Base-by-base conservation (phyloP, 2,329 filamentous ascomycete species). In the Microcyclosporella mali region DNA sequence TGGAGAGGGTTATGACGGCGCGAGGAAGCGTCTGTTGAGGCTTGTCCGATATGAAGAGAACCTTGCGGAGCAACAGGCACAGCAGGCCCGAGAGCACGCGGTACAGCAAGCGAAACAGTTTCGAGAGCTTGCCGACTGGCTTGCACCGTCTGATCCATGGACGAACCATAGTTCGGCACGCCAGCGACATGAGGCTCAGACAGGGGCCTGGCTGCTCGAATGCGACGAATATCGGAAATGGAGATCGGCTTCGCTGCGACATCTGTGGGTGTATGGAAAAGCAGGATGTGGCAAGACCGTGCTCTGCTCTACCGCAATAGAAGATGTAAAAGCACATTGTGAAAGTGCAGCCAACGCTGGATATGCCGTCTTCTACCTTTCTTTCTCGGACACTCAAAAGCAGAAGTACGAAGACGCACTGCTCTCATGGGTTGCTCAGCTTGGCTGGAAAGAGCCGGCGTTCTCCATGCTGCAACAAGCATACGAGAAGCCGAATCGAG, bases 281-380 rank as follows among this genome's bases (percentile, higher is more conserved):
- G 49, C 51, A 15, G 51, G 55, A 2, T 55, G 49, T 33, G 49
- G 55, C 2, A 57, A 55, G 46, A 57, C 53, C 2, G 32, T 57
- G 1, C 48, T 57, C 6, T 56, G 44, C 41, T 57, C 52, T 6
- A 50, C 48, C 11, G 43, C 40, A 1, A 48, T 57, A 25, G 50
- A 56, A 27, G 52, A 57, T 33, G 37, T 52, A 1, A 30, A 33
- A 21, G 18, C 21, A 25, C 39, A 50, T 28, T 51, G 47, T 40
- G 14, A 40, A 15, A 31, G 18, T 16, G 14, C 12, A 1, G 12
- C 16, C 8, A 25, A 44, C 16, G 31, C 31, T 25, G 45, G 40
- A 35, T 32, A 43, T 21, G 51, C 45, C 1, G 19, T 51, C 16
- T 57, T 53, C 40, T 56, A 57, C 42, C 52, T 57, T 36, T 47